phyloP scores from a whole-genome alignment of 2,329 filamentous ascomycete genomes.

The Polytolypa hystricis region DNA sequence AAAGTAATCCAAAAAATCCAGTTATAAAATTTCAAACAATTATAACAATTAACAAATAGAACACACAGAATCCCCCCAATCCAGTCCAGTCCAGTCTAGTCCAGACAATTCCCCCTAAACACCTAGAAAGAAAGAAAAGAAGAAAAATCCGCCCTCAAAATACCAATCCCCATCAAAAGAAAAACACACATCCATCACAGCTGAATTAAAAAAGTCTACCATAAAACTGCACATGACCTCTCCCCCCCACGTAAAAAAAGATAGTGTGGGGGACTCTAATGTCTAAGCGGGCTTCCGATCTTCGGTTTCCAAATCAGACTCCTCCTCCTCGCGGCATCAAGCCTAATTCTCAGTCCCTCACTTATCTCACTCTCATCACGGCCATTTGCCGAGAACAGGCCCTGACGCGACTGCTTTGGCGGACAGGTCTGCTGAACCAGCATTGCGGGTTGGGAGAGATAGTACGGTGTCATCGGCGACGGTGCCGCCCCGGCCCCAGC shows the following conservation, averaged over 20 bases:
- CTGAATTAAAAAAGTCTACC: constrained; percentile 4
- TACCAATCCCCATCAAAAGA: constrained; percentile 6
- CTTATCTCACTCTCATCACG: constrained; percentile 22
- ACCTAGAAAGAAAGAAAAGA: too few species aligned
- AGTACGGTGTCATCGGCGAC: constrained; percentile 38
- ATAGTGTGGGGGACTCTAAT: constrained; percentile 16
- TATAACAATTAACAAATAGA: too few species aligned
- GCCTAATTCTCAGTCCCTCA: constrained; percentile 43
- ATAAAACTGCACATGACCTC: constrained; percentile 5
- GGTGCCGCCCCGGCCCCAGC: too few species aligned
- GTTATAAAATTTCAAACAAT: too few species aligned
- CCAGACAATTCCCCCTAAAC: too few species aligned
- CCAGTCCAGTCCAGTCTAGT: too few species aligned
- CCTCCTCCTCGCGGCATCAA: constrained; percentile 64
- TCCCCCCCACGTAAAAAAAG: constrained; percentile 2
- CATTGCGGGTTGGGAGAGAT: constrained; percentile 30
- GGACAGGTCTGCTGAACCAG: constrained; percentile 44
- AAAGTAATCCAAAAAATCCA: too few species aligned
- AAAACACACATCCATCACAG: constrained; percentile 8
- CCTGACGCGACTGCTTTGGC: constrained; percentile 38
- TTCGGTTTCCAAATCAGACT: constrained; percentile 69
- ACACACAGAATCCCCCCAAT: too few species aligned
- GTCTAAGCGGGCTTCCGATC: constrained; percentile 59
- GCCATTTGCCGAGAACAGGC: constrained; percentile 27
- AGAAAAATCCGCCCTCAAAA: constrained; percentile 4